Base-by-base conservation (phyloP, 2,329 filamentous ascomycete species). In the Penicillium thymicola region DNA sequence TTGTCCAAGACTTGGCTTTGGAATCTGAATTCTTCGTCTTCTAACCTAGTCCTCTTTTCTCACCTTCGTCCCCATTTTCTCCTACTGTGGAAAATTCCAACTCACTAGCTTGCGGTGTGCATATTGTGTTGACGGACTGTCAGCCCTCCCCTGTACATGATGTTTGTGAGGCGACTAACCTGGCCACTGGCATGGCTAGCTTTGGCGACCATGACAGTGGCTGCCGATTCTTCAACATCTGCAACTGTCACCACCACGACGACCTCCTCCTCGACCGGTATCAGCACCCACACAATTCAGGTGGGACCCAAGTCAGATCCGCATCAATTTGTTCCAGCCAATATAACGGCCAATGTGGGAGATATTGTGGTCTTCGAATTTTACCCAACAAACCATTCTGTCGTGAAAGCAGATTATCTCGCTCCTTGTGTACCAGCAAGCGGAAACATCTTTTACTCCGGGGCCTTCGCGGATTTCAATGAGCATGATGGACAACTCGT, bases 311-410 rank as follows among this genome's bases (percentile, higher is more conserved):
- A 70, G 13, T 55, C 60, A 2, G 59, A 65, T 50, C 72, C 70
- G 2, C 70, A 74, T 51, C 63, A 68, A 23, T 75, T 71, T 53
- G 57, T 61, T 2, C 73, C 72, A 1, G 47, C 61, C 16, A 68
- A 55, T 8, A 45, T 74, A 34, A 64, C 63, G 0, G 73, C 73
- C 2, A 59, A 65, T 0, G 59, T 68, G 2, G 73, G 72, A 18
- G 72, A 75, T 54, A 40, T 65, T 1, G 58, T 75, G 14, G 78
- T 82, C 59, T 89, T 84, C 69, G 75, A 80, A 42, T 88, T 89
- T 66, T 87, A 83, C 61, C 84, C 85, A 1, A 77, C 77, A 23
- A 85, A 82, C 50, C 86, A 89, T 66, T 86, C 84, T 3, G 82
- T 89, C n/a, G 82, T 83, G 9, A 79, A 83, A 48, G 81, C 85